Evolutionary conservation across 768 basidiomycete genomes (phyloP), one percentile per base, ranked within the genome.

Genomic region (Tylopilus felleus): DNA sequence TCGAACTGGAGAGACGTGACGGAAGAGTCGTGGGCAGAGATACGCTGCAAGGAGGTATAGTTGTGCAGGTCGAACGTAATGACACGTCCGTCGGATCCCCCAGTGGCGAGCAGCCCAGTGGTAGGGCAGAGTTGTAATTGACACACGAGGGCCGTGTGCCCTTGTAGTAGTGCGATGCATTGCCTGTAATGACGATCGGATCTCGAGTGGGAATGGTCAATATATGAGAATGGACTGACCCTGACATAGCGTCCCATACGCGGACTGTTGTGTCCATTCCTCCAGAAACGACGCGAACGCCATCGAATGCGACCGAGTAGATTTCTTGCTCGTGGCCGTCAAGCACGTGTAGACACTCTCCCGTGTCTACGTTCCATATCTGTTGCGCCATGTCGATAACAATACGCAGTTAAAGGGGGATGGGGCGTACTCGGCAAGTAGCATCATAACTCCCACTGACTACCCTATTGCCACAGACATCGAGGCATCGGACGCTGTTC

Each of bases 381-480:
- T 93, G 28, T 17, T n/a, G 12, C 14, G 5, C 13, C 21, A 36
- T 10, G 17, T 45, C 5, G 2, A 39, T 53, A 33, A 60, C 36
- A 38, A 16, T 41, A 19, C 27, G 31, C 19, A 28, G 2, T 10
- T 25, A 53, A 27, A 21, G 10, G 17, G 27, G 40, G 3, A 19
- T 40, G 23, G 31, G 28, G 73, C 82, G 44, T 51, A 96, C 90
- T 58, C 94, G 79, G 62, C 87, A 90, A 17, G 86, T 94, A 42
- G 80, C 77, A 69, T 99, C 96, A 69, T 99, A 98, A 67, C 93
- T 94, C 31, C 94, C 96, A 61, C 90, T 94, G 35, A 94, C 94
- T 13, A 88, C 86, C 60, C 74, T 78, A 58, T 84, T 85, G 23
- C 93, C 96, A 60, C 82, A 86, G 12, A 94, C 85, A 68, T 98